Percentiles rank a stretch among this genome's conserved stretches.
Conservation (phyloP, 2,329 filamentous ascomycete genomes). For the Colletotrichum sp. region DNA sequence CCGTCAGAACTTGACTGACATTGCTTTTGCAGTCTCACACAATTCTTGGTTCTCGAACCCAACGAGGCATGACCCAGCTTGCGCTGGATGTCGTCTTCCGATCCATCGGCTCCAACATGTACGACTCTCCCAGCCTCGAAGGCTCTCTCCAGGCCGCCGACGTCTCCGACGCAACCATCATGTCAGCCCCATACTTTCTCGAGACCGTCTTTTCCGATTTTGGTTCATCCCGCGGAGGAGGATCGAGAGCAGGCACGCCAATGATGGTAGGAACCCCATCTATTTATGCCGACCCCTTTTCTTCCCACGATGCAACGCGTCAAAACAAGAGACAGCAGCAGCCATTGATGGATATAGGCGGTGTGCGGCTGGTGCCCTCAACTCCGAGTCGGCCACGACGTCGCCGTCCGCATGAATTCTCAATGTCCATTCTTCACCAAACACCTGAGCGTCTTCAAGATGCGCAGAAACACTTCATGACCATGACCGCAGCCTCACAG, state of each 20-base stretch:
- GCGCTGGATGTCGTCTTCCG: constrained; percentile 88
- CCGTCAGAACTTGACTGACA: not conserved
- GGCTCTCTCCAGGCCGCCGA: constrained; percentile 79
- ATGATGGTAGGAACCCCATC: constrained; percentile 63
- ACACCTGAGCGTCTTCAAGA: not conserved
- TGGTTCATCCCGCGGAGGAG: constrained; percentile 60
- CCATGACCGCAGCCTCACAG: constrained; percentile 24
- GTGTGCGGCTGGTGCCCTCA: constrained; percentile 47
- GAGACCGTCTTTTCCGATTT: constrained; percentile 78
- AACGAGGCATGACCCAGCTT: constrained; percentile 91
- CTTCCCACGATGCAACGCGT: not conserved
- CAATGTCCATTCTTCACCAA: not conserved
- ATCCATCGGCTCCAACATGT: constrained; percentile 75
- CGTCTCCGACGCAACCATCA: constrained; percentile 79
- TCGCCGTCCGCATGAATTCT: not conserved
- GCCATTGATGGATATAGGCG: constrained; percentile 43
- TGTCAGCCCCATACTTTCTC: constrained; percentile 76
- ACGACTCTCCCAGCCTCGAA: constrained; percentile 66
- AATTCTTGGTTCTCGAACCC: constrained; percentile 84
- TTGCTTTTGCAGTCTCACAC: constrained; percentile 77
- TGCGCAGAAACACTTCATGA: constrained; percentile 35
- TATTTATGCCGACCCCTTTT: constrained; percentile 24
- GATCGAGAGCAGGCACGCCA: constrained; percentile 72
- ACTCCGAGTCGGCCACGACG: constrained; percentile 8
- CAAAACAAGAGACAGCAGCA: constrained; percentile 21